Conservation (phyloP, 345 rosid genomes). For the Populus nigra region DNA sequence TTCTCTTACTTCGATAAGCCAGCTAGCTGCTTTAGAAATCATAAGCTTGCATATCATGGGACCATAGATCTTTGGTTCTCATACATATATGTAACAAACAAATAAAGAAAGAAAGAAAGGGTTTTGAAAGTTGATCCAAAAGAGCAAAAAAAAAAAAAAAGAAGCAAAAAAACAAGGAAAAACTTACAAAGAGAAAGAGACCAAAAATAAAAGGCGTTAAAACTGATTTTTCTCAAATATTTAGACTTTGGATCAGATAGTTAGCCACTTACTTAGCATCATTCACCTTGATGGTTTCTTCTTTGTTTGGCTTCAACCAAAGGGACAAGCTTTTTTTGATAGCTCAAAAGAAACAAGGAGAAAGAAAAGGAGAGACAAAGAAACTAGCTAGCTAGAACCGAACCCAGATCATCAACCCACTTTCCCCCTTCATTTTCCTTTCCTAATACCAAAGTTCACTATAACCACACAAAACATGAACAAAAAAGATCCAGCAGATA, state of each 20-base stretch:
- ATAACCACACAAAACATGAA: slow-evolving; percentile 48
- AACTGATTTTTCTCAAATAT: slow-evolving; percentile 5
- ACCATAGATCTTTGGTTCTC: slow-evolving; percentile 20
- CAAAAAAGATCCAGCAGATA: slow-evolving; percentile 22
- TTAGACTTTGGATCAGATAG: not conserved
- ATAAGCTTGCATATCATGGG: slow-evolving; percentile 21
- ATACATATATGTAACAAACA: not conserved
- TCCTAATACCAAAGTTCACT: slow-evolving; percentile 31
- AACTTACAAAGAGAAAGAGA: slow-evolving; percentile 16
- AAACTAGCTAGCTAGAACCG: slow-evolving; percentile 6
- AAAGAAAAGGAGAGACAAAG: slow-evolving; percentile 11
- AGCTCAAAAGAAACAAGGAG: slow-evolving; percentile 29
- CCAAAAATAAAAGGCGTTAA: slow-evolving; percentile 14
- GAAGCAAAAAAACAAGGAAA: slow-evolving; percentile 7
- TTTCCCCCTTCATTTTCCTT: slow-evolving; percentile 24
- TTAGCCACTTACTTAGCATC: slow-evolving; percentile 1
- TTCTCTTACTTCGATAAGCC: slow-evolving; percentile 1
- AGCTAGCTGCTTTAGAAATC: not conserved
- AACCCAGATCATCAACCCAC: slow-evolving; percentile 34
- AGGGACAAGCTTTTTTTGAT: slow-evolving; percentile 58
- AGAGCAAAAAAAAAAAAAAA: slow-evolving; percentile 7
- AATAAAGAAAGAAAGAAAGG: not conserved
- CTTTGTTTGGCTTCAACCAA: slow-evolving; percentile 63
- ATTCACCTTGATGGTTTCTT: not conserved
- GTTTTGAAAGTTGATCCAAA: slow-evolving; percentile 11